phyloP scores from a whole-genome alignment of 495 filamentous ascomycete genomes.

The Staphylotrichum longicolle region DNA sequence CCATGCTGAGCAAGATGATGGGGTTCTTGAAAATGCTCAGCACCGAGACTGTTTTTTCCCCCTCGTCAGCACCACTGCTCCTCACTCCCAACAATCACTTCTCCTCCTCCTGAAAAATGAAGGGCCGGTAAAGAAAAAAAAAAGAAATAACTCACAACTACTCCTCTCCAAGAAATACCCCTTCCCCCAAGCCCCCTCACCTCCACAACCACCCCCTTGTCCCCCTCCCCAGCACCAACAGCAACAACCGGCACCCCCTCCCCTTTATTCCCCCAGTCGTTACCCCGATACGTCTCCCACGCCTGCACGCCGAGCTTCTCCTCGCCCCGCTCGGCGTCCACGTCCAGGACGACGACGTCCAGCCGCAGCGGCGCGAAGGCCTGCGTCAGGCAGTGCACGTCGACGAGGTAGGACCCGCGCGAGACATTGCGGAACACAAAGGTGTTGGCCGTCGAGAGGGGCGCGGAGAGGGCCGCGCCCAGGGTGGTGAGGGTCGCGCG shows the following conservation, averaged over 20 bases:
- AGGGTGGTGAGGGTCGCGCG: constrained; percentile 67
- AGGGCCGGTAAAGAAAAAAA: neutral
- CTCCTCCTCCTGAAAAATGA: no score
- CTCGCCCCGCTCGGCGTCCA: constrained; percentile 43
- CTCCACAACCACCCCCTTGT: constrained; percentile 48
- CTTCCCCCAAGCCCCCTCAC: constrained; percentile 61
- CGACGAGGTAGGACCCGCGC: constrained; percentile 71
- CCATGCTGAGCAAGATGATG: constrained; percentile 87
- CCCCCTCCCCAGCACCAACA: constrained; percentile 25
- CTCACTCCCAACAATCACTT: no score
- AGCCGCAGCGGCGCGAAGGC: constrained; percentile 73
- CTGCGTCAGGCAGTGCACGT: constrained; percentile 70
- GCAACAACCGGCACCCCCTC: constrained; percentile 48
- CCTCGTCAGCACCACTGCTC: neutral
- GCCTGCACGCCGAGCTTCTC: constrained; percentile 52
- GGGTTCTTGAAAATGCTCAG: constrained; percentile 82
- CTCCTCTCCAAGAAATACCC: constrained; percentile 70
- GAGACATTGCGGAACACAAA: constrained; percentile 71
- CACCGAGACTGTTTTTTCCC: constrained; percentile 40
- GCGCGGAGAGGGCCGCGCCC: constrained; percentile 48
- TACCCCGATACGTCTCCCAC: constrained; percentile 85
- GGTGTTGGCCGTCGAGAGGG: constrained; percentile 60
- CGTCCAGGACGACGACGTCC: constrained; percentile 54
- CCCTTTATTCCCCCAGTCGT: constrained; percentile 82
- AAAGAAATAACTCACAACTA: constrained; percentile 60